These are phyloP conservation scores for Saccharomyces cerevisiae DNA, from an alignment of 805 yeast genomes.

Conservation along the genomic window DNA sequence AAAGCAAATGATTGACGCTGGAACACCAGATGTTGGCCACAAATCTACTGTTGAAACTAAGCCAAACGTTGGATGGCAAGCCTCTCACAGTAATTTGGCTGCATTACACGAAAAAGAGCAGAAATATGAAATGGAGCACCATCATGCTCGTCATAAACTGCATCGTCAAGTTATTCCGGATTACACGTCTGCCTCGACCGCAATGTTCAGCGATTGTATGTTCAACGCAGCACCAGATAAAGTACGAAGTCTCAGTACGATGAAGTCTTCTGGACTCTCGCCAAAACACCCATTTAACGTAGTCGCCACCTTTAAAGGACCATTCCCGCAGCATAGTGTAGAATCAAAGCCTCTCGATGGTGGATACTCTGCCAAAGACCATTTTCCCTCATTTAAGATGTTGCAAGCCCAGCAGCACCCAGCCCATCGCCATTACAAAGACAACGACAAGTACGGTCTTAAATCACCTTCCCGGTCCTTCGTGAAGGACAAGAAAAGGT, in stretches of 20 bases:
- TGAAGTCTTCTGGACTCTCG: background rate
- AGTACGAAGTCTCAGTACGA: background rate
- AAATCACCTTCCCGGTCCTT: constrained; percentile 5
- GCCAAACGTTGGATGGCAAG: background rate
- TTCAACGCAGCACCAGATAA: constrained; percentile 11
- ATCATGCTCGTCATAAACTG: constrained; percentile 6
- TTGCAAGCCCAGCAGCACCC: constrained; percentile 3
- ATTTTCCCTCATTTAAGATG: background rate
- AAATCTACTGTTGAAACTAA: background rate
- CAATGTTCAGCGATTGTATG: constrained; percentile 24
- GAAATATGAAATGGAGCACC: constrained; percentile 1
- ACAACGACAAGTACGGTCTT: background rate
- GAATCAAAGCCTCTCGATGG: background rate
- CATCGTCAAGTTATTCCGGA: constrained; percentile 7
- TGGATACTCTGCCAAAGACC: background rate
- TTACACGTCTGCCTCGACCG: constrained; percentile 24
- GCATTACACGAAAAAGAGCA: constrained; percentile 1
- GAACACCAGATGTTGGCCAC: background rate
- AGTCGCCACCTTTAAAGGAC: background rate
- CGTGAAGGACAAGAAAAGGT: constrained; percentile 18
- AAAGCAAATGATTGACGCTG: too few species aligned
- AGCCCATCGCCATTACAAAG: background rate
- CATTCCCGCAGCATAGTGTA: background rate
- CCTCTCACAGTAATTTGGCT: background rate
- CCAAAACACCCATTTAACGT: constrained; percentile 1